phyloP scores from a whole-genome alignment of 2,329 filamentous ascomycete genomes.

The Aureobasidium sp. region DNA sequence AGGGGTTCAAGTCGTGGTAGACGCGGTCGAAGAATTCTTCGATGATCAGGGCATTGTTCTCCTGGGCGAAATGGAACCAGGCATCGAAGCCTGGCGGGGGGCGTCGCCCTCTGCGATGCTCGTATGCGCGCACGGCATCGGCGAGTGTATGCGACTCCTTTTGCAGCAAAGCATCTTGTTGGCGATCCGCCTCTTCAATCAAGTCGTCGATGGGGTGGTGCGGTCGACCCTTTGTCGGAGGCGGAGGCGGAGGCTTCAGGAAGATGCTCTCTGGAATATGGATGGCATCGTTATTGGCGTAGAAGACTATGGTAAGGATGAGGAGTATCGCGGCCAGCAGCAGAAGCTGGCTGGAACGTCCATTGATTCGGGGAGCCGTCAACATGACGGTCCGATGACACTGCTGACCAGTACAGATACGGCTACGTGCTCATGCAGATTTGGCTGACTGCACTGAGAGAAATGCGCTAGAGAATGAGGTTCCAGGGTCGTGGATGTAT shows the following conservation, averaged over 20 bases:
- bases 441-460: not conserved
- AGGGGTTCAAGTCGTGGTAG: conserved; percentile 41
- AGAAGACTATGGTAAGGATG: conserved; percentile 1
- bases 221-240: not conserved
- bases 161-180: conserved; percentile 24
- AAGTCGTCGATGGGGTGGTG: conserved; percentile 32
- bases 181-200: conserved; percentile 26
- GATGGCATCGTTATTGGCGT: not conserved
- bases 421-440: not conserved
- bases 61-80: conserved; percentile 39
- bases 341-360: conserved; percentile 6
- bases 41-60: conserved; percentile 34
- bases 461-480: not conserved
- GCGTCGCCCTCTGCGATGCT: conserved; percentile 37
- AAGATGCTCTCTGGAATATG: not conserved
- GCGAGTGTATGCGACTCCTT: conserved; percentile 30
- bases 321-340: not conserved
- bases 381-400: conserved; percentile 1
- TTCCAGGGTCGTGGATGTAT: not conserved
- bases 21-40: conserved; percentile 46
- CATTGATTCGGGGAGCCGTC: conserved; percentile 2
- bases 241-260: not conserved
- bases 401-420: not conserved
- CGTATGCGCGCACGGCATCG: conserved; percentile 34
- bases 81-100: conserved; percentile 42